phyloP scores from a whole-genome alignment of 306 rosid genomes.

The Oemleria cerasiformis region DNA sequence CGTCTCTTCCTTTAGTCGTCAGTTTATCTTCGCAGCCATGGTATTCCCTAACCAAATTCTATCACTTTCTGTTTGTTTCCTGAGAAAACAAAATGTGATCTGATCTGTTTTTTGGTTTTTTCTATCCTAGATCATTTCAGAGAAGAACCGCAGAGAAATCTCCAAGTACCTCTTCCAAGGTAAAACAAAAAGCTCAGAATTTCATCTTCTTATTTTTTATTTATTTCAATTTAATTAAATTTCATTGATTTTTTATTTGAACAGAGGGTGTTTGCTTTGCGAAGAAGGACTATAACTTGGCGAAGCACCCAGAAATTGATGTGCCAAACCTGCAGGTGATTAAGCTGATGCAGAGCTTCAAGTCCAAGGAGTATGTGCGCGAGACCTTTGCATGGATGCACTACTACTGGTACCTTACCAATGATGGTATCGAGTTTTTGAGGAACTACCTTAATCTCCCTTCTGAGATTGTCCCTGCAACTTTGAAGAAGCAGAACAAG shows the following conservation, averaged over 20 bases:
- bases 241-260: background rate
- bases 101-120: background rate
- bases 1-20: background rate
- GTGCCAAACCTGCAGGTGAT: constrained; percentile 93
- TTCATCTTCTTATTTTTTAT: too few species aligned
- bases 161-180: constrained; percentile 65
- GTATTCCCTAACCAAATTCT: background rate
- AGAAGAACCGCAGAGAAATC: constrained; percentile 56
- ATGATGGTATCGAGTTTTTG: constrained; percentile 84
- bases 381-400: constrained; percentile 98
- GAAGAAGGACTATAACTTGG: constrained; percentile 71
- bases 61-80: background rate
- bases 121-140: constrained; percentile 39
- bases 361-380: constrained; percentile 83
- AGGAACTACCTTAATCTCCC: constrained; percentile 90
- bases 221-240: background rate
- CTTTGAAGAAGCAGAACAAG: constrained; percentile 78
- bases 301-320: constrained; percentile 86
- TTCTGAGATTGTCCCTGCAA: constrained; percentile 86
- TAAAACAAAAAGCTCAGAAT: background rate
- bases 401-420: constrained; percentile 88
- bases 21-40: constrained; percentile 21
- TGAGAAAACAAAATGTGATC: background rate
- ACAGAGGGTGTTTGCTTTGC: constrained; percentile 59
- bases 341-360: constrained; percentile 96